Evolutionary conservation across 805 yeast species (phyloP).

Genomic region (Myxozyma udenii): DNA sequence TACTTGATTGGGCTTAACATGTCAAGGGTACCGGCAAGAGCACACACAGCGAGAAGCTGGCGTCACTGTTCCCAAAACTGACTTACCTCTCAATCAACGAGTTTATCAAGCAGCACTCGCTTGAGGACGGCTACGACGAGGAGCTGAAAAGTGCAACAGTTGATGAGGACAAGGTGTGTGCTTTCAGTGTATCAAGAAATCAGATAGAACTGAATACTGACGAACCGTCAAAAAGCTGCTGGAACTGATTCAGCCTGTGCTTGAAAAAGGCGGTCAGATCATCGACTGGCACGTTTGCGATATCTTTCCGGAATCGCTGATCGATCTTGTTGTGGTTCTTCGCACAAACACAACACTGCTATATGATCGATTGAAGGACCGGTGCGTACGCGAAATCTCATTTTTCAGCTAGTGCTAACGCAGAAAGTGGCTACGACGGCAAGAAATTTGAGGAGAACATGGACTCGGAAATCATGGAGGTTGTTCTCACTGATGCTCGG

Average conservation of each 20-base stretch:
- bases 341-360: constrained; percentile 70
- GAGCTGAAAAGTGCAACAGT: constrained; percentile 81
- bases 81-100: constrained; percentile 67
- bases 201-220: too few relatives aligned
- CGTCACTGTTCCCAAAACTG: constrained; percentile 50
- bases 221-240: too few relatives aligned
- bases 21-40: constrained; percentile 72
- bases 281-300: constrained; percentile 99
- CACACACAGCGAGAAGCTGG: constrained; percentile 63
- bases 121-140: constrained; percentile 82
- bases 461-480: constrained; percentile 97
- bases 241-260: constrained; percentile 73
- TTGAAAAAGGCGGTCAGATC: constrained; percentile 81
- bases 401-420: neutral
- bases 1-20: constrained; percentile 20
- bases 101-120: constrained; percentile 70
- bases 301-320: constrained; percentile 85
- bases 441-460: constrained; percentile 84
- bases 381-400: constrained; percentile 43
- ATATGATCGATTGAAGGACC: constrained; percentile 67
- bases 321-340: constrained; percentile 87
- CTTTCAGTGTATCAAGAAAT: neutral
- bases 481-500: constrained; percentile 78
- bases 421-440: constrained; percentile 58
- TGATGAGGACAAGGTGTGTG: constrained; percentile 72